A percentile compares a stretch with the other conserved stretches of the same genome.
phyloP scores from a whole-genome alignment of 768 basidiomycete genomes.

The Tricholoma furcatifolium region DNA sequence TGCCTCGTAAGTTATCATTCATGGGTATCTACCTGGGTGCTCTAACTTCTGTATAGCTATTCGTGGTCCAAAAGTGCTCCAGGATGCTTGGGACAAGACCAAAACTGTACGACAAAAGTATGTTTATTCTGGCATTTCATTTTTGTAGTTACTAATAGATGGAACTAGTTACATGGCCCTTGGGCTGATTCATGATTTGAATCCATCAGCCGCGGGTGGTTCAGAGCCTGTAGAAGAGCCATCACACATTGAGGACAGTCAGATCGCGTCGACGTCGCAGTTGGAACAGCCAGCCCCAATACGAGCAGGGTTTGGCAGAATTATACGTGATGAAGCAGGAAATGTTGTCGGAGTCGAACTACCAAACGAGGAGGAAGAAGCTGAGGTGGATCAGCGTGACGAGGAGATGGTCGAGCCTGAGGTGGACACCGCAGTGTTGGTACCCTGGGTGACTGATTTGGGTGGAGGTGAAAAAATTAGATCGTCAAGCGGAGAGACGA shows the following conservation, averaged over 20 bases:
- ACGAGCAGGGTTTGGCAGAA: constrained; percentile 74
- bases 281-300: constrained; percentile 24
- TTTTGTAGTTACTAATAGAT: not conserved
- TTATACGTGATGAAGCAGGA: constrained; percentile 77
- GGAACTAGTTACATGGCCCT: constrained; percentile 67
- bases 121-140: constrained; percentile 21
- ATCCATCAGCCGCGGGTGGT: constrained; percentile 69
- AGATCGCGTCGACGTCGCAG: constrained; percentile 16
- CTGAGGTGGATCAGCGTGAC: constrained; percentile 27
- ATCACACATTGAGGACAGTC: constrained; percentile 8
- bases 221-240: constrained; percentile 42
- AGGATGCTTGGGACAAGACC: constrained; percentile 82
- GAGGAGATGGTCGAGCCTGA: constrained; percentile 42
- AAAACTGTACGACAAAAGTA: constrained; percentile 95
- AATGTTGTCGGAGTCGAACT: constrained; percentile 72
- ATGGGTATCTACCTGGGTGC: not conserved
- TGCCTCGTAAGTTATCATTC: constrained; percentile 47
- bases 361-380: constrained; percentile 43
- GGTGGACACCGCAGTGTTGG: constrained; percentile 28
- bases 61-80: constrained; percentile 76
- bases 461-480: constrained; percentile 25
- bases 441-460: constrained; percentile 40
- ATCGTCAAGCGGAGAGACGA: constrained; percentile 19
- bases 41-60: constrained; percentile 47
- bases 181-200: constrained; percentile 68